phyloP scores from a whole-genome alignment of 169 alveolate species.

The Eimeria brunetti region DNA sequence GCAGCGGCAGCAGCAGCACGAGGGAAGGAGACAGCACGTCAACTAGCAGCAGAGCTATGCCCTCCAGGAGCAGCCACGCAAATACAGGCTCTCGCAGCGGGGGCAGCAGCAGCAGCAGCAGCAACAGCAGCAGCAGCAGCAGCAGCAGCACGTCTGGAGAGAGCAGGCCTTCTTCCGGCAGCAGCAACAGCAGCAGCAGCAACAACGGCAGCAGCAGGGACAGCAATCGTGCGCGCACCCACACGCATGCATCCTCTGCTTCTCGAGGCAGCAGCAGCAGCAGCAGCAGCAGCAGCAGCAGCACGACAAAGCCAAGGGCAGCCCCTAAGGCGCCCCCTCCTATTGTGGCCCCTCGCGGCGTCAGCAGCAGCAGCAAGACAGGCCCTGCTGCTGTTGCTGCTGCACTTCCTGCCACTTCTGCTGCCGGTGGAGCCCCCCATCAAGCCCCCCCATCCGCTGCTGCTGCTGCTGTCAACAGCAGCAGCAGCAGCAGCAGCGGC shows the following conservation, averaged over 20 bases:
- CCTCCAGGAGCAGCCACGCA: neutral
- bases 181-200: constrained; percentile 46
- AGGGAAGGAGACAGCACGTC: neutral
- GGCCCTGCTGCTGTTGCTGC: too few relatives aligned
- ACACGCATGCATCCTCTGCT: neutral
- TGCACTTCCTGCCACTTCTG: too few relatives aligned
- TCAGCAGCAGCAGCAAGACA: constrained; percentile 37
- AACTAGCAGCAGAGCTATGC: neutral
- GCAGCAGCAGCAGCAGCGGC: constrained; percentile 57
- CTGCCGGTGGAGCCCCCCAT: neutral
- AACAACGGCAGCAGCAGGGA: constrained; percentile 48
- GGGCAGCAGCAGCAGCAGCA: constrained; percentile 41
- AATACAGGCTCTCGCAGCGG: too few relatives aligned
- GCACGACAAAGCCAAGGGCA: neutral
- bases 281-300: neutral
- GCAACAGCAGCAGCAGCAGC: constrained; percentile 32
- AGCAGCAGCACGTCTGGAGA: constrained; percentile 11
- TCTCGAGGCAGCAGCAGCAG: too few relatives aligned
- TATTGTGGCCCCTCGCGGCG: neutral
- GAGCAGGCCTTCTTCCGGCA: neutral
- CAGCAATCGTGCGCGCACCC: neutral
- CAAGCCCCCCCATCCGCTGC: neutral
- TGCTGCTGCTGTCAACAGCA: constrained; percentile 7
- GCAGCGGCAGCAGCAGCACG: constrained; percentile 60
- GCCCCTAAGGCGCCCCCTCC: constrained; percentile 43